Percentiles rank a stretch among this genome's conserved stretches.
phyloP scores from a whole-genome alignment of 2,329 filamentous ascomycete species.

The Thielaviopsis musarum region DNA sequence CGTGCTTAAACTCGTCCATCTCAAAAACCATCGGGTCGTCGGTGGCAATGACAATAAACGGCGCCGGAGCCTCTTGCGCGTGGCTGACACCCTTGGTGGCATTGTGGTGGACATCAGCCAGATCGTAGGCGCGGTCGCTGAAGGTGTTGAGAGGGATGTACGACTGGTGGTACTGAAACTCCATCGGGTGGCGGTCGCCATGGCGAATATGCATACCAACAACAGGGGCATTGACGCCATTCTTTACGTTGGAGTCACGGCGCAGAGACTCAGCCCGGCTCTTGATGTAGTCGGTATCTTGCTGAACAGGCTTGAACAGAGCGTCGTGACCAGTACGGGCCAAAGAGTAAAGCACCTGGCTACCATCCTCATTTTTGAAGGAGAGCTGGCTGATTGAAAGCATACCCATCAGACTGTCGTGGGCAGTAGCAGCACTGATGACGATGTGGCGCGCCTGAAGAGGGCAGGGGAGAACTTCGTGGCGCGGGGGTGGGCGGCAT shows the following conservation, averaged over 20 bases:
- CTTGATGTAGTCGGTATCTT: conserved; percentile 49
- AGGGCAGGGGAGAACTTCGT: conserved; percentile 67
- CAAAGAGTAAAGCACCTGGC: conserved; percentile 49
- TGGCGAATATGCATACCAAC: conserved; percentile 66
- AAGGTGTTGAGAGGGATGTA: conserved; percentile 65
- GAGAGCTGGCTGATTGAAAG: conserved; percentile 23
- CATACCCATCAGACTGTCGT: conserved; percentile 29
- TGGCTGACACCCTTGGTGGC: conserved; percentile 21
- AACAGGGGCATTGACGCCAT: conserved; percentile 26
- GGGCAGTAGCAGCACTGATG: conserved; percentile 51
- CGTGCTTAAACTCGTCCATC: conserved; percentile 41
- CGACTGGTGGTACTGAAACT: conserved; percentile 58
- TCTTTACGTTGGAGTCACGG: conserved; percentile 21
- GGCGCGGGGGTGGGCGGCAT: conserved; percentile 55
- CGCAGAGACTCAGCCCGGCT: conserved; percentile 28
- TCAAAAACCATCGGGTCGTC: conserved; percentile 66
- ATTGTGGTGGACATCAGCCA: conserved; percentile 35
- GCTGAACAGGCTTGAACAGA: conserved; percentile 50
- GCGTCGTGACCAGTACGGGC: conserved; percentile 54
- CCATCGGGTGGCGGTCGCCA: conserved; percentile 61
- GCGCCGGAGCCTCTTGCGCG: conserved; percentile 16
- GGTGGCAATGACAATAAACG: conserved; percentile 51
- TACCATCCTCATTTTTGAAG: conserved; percentile 24
- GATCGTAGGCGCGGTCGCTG: conserved; percentile 36
- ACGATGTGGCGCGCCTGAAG: conserved; percentile 58